Conservation (phyloP, 2,329 filamentous ascomycete genomes). For the Paraphaeosphaeria sporulosa region DNA sequence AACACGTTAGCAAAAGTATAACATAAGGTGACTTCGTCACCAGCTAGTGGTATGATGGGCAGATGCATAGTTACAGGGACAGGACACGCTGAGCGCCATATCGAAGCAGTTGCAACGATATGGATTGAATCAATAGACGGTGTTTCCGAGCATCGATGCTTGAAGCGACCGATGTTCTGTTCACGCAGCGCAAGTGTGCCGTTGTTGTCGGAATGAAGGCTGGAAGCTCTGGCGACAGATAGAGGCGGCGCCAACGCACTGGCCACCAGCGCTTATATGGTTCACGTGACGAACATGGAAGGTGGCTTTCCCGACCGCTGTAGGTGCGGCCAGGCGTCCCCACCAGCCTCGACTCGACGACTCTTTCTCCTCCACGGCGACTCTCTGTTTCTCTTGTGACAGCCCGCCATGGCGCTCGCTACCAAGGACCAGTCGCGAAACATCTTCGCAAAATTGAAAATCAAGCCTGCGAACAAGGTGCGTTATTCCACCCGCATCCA, state of each 20-base stretch:
- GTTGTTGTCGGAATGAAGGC: background rate
- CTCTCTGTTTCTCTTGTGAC: background rate
- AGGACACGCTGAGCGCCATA: background rate
- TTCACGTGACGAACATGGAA: constrained; percentile 17
- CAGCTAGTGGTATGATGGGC: background rate
- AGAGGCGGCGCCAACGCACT: background rate
- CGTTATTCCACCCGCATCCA: constrained; percentile 30
- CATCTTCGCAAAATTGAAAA: constrained; percentile 97
- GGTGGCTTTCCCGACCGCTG: constrained; percentile 17
- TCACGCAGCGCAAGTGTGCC: background rate
- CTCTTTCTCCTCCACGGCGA: constrained; percentile 4
- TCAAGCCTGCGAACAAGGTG: constrained; percentile 94
- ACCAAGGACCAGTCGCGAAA: constrained; percentile 95
- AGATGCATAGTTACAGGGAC: background rate
- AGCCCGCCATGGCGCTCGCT: constrained; percentile 66
- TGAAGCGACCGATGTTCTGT: background rate
- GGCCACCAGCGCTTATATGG: constrained; percentile 4
- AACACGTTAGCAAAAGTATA: background rate
- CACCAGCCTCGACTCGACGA: constrained; percentile 11
- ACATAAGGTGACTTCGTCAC: background rate
- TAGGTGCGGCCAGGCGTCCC: constrained; percentile 5
- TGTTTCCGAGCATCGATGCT: background rate
- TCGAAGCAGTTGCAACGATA: background rate
- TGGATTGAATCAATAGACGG: background rate
- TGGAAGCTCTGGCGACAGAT: background rate